A percentile compares a stretch with the other conserved stretches of the same genome.
Conservation (phyloP, 768 basidiomycete species). For the Calocybe gangraenosa region DNA sequence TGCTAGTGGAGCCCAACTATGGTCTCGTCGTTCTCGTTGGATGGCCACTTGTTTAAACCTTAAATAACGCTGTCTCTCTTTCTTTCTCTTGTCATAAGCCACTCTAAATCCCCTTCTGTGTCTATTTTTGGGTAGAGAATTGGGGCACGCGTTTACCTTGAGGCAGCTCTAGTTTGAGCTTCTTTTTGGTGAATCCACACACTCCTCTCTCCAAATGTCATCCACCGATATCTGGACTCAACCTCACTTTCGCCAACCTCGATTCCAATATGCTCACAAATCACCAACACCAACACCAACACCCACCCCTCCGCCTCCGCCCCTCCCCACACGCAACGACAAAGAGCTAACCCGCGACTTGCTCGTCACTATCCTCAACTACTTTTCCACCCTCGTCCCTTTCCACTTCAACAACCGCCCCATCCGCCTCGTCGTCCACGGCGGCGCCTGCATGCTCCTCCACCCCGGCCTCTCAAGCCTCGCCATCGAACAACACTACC, state of each 20-base stretch:
- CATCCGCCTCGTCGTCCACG: slow-evolving; percentile 63
- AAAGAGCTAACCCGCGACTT: slow-evolving; percentile 35
- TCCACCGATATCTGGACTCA: neutral
- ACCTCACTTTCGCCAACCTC: neutral
- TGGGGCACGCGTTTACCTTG: too few relatives aligned
- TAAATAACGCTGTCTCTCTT: too few relatives aligned
- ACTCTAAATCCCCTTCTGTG: too few relatives aligned
- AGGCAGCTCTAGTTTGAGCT: too few relatives aligned
- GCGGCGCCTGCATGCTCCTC: slow-evolving; percentile 72
- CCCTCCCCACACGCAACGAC: slow-evolving; percentile 29
- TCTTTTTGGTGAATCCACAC: too few relatives aligned
- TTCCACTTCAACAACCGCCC: slow-evolving; percentile 40
- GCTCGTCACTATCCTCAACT: slow-evolving; percentile 42
- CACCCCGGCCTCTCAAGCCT: slow-evolving; percentile 40
- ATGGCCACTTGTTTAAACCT: too few relatives aligned
- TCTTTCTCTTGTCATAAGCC: too few relatives aligned
- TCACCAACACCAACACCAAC: neutral
- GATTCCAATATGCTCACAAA: slow-evolving; percentile 4
- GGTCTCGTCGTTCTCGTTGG: too few relatives aligned
- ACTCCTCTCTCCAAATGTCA: neutral
- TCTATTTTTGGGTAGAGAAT: too few relatives aligned
- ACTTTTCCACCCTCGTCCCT: slow-evolving; percentile 46
- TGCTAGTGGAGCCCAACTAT: too few relatives aligned
- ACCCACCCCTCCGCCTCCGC: slow-evolving; percentile 3
- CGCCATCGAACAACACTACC: slow-evolving; percentile 21